Base-by-base conservation (phyloP, 257 asterid species). In the Przewalskia tangutica region DNA sequence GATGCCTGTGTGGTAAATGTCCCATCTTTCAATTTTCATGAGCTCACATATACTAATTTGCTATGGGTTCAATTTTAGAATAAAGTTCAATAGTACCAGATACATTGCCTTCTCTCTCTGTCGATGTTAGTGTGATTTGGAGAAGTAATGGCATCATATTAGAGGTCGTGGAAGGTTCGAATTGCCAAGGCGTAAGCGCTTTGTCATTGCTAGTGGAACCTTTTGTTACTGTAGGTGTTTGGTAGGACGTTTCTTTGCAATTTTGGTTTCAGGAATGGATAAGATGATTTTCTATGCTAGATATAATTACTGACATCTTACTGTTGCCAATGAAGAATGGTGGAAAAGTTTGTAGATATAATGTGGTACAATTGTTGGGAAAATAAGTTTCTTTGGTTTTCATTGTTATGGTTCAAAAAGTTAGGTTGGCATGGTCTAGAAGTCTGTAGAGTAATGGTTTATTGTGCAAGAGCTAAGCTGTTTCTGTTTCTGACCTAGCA, bases 371-470 rank as follows among this genome's bases (percentile, higher is more conserved):
- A 11, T 18, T 70, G 78, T 36, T 66, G 75, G 65, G 75, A 16
- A 36, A 36, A 66, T 71, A 71, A 71, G 38, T 70, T 42, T 70
- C 77, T 71, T 71, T 71, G 78, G 78, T 18, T 38, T 71, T 71
- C 3, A 44, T 71, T 5, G 18, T 18, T 32, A 11, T 71, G 40
- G 78, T 20, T 71, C 18, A 71, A 5, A 46, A 44, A 71, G 58
- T 71, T 46, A 18, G 38, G 54, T 11, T 46, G 78, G 54, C 18
- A 18, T 23, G 18, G 78, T 71, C 78, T 71, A 11, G 78, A 71
- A 46, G 40, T 58, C 7, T 0, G 12, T 44, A 20, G 78, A 6
- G 7, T 23, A 71, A 18, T 73, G 60, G 79, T 13, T 20, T 50
- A 4, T 48, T 48, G 8, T 50, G 46, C 23, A 4, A 73, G 36